Evolutionary conservation across 176 grass and related monocot species (phyloP).

Genomic region (Aegilops bicornis): DNA sequence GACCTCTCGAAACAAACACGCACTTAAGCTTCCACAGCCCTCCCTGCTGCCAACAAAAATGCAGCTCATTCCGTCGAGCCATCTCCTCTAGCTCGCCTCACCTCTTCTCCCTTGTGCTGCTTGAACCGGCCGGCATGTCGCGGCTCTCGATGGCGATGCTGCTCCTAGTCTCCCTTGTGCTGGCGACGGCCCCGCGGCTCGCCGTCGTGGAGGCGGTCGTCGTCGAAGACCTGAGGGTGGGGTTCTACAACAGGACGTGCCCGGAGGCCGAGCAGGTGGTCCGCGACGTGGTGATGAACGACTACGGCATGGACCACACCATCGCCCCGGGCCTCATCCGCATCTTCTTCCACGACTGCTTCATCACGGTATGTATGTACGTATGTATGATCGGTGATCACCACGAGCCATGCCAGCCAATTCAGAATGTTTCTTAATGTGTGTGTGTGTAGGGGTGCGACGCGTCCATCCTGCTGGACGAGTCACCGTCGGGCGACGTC

Average conservation of each 20-base stretch:
- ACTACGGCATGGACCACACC: slow-evolving; percentile 19
- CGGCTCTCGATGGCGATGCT: background rate
- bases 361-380: slow-evolving; percentile 31
- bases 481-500: slow-evolving; percentile 33
- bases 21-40: background rate
- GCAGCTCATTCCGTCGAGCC: background rate
- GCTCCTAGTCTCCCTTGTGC: background rate
- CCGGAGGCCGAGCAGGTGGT: slow-evolving; percentile 34
- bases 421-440: background rate
- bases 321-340: slow-evolving; percentile 44
- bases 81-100: background rate
- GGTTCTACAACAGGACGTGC: slow-evolving; percentile 36
- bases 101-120: background rate
- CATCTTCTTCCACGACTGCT: slow-evolving; percentile 63
- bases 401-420: background rate
- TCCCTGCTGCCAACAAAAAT: background rate
- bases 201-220: slow-evolving; percentile 5
- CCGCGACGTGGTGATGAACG: slow-evolving; percentile 16
- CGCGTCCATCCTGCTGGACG: slow-evolving; percentile 52
- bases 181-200: background rate
- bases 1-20: background rate
- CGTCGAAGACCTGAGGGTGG: slow-evolving; percentile 23
- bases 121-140: background rate
- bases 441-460: slow-evolving; percentile 43
- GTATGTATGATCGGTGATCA: background rate